phyloP scores from a whole-genome alignment of 805 yeast genomes.

The Candida morakotiae region DNA sequence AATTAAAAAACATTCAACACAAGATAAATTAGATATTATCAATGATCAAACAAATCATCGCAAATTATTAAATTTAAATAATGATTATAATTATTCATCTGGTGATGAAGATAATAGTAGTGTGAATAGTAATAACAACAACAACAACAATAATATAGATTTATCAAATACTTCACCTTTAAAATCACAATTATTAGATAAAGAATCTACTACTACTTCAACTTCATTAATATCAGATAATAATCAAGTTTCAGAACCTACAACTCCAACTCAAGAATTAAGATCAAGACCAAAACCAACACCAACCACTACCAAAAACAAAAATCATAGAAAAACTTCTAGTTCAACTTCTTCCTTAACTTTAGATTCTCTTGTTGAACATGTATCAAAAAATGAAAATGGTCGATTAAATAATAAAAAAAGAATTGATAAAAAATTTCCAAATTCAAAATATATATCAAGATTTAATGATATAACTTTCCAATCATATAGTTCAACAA shows the following conservation, averaged over 20 bases:
- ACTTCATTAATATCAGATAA: neutral
- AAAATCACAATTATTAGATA: slow-evolving; percentile 1
- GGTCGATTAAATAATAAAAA: slow-evolving; percentile 6
- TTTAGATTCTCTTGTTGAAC: slow-evolving; percentile 2
- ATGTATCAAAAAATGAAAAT: slow-evolving; percentile 7
- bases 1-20: slow-evolving; percentile 1
- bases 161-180: slow-evolving; percentile 1
- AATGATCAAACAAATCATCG: slow-evolving; percentile 16
- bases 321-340: neutral
- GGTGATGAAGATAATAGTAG: slow-evolving; percentile 4
- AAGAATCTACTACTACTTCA: neutral
- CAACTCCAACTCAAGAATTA: slow-evolving; percentile 4
- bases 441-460: slow-evolving; percentile 27
- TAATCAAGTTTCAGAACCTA: neutral
- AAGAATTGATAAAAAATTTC: slow-evolving; percentile 2
- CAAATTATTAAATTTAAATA: slow-evolving; percentile 13
- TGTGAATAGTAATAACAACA: neutral
- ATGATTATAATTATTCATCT: slow-evolving; percentile 13
- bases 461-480: slow-evolving; percentile 55
- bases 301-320: neutral
- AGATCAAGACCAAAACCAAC: neutral
- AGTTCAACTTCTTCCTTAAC: neutral
- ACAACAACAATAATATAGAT: neutral
- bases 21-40: slow-evolving; percentile 12
- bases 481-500: slow-evolving; percentile 33